Evolutionary conservation across 805 yeast species (phyloP).

Genomic region (Barnettozyma vustinii): DNA sequence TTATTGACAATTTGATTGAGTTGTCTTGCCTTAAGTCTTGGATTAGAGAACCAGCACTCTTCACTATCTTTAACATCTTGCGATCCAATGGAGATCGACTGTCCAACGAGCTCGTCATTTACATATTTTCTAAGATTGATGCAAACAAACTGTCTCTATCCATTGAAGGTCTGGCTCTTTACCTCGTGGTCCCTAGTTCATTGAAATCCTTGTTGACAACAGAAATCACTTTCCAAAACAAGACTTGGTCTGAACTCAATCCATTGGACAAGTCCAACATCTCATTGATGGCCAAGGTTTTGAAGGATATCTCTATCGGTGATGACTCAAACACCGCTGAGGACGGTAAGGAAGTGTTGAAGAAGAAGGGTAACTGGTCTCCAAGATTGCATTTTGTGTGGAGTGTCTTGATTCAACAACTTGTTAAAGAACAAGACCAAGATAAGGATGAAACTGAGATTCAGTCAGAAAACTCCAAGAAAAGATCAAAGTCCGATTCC

Average conservation of each 20-base stretch:
- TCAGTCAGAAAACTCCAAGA: conserved; percentile 29
- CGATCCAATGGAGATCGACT: conserved; percentile 23
- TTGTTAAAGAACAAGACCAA: conserved; percentile 21
- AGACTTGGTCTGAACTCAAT: conserved; percentile 62
- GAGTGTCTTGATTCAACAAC: conserved; percentile 49
- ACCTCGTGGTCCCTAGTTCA: conserved; percentile 42
- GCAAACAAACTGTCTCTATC: conserved; percentile 54
- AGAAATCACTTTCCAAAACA: conserved; percentile 14
- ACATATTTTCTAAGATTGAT: conserved; percentile 40
- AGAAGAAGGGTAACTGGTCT: conserved; percentile 65
- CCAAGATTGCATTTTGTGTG: conserved; percentile 76
- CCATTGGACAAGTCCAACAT: conserved; percentile 73
- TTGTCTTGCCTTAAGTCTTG: conserved; percentile 67
- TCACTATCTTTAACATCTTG: conserved; percentile 58
- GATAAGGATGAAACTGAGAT: conserved; percentile 19
- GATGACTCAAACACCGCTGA: conserved; percentile 21
- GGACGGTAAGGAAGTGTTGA: conserved; percentile 24
- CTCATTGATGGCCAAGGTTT: conserved; percentile 51
- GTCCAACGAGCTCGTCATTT: conserved; percentile 15
- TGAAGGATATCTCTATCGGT: conserved; percentile 48
- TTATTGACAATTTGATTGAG: conserved; percentile 45
- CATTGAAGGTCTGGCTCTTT: conserved; percentile 76
- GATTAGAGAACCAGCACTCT: conserved; percentile 79
- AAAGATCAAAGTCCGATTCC: conserved; percentile 33
- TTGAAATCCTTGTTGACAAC: conserved; percentile 11